Evolutionary conservation across 257 asterid species (phyloP), one percentile per base, ranked within the genome.

Genomic region (Osmanthus fragrans): DNA sequence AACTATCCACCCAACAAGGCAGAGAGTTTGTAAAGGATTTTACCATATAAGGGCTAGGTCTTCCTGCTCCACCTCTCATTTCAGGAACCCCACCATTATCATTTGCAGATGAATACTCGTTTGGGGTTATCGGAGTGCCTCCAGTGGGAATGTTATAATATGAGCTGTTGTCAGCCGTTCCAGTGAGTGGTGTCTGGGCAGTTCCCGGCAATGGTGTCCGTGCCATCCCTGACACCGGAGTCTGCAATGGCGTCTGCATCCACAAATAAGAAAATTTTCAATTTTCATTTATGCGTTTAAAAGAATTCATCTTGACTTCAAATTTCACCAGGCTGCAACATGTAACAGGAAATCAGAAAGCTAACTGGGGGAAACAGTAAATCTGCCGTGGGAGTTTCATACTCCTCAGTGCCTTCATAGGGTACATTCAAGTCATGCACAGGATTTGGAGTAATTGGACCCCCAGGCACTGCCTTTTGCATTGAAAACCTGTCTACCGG

Each of bases 381-480:
- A 80, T 95, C 99, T 79, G 98, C 94, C 32, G 99, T 92, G 32
- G 99, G 99, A 47, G 99, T 92, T 86, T 95, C 99, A 70, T 82
- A 95, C 91, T 95, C 99, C 88, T 95, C 99, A 2, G 90, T 85
- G 76, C 96, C 99, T 83, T 95, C 97, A 75, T 95, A 92, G 15
- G 99, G 99, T 49, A 95, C 96, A 65, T 95, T 95, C 73, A 95
- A 95, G 76, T 95, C 99, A 74, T 95, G 99, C 78, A 94, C 92
- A 11, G 98, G 90, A 71, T 81, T 88, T 67, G 89, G 92, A 9
- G 89, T 82, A 39, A 85, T 78, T 30, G 88, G 85, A 73, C 90
- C 96, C 54, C 97, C 99, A 34, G 87, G 80, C 8, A 71, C 80
- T 0, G 78, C 82, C 82, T 79, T 91, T 12, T 84, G 88, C 39